Percentiles rank a stretch among this genome's conserved stretches.
phyloP scores from a whole-genome alignment of 2,329 filamentous ascomycete species.

The Pyricularia grisea region DNA sequence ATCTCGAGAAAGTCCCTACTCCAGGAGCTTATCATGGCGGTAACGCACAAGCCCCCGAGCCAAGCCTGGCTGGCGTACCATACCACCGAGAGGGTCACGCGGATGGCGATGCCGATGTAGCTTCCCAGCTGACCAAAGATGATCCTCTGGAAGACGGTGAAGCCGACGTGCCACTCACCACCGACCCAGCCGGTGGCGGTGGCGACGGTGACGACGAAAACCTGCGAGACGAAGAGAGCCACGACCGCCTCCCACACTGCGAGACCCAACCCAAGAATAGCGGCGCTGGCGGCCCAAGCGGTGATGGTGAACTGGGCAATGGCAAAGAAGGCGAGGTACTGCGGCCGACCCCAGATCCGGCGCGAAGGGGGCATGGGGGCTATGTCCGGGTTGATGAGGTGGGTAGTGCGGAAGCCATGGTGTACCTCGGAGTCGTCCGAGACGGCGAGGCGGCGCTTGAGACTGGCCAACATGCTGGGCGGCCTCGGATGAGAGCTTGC shows the following conservation, averaged over 20 bases:
- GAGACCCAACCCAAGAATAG: constrained; percentile 9
- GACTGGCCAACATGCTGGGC: background rate
- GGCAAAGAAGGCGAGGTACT: constrained; percentile 2
- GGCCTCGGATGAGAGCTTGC: background rate
- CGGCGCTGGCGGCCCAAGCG: constrained; percentile 9
- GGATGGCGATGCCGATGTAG: constrained; percentile 25
- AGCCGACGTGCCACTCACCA: constrained; percentile 31
- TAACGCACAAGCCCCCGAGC: constrained; percentile 17
- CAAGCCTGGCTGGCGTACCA: constrained; percentile 27
- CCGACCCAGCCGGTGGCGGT: constrained; percentile 26
- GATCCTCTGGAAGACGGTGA: constrained; percentile 27
- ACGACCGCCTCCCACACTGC: constrained; percentile 9
- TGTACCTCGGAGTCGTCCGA: background rate
- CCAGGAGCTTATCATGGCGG: constrained; percentile 13
- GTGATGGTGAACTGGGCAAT: constrained; percentile 8
- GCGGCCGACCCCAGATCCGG: constrained; percentile 7
- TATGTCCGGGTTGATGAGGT: constrained; percentile 12
- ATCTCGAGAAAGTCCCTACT: constrained; percentile 15
- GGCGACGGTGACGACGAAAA: constrained; percentile 23
- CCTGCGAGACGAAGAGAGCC: constrained; percentile 24
- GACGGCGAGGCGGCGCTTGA: constrained; percentile 1
- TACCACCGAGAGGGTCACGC: constrained; percentile 28
- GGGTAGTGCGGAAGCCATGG: background rate
- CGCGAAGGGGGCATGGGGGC: constrained; percentile 11
- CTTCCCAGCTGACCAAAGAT: constrained; percentile 31